phyloP scores from a whole-genome alignment of 257 asterid species.

The Perilla frutescens region DNA sequence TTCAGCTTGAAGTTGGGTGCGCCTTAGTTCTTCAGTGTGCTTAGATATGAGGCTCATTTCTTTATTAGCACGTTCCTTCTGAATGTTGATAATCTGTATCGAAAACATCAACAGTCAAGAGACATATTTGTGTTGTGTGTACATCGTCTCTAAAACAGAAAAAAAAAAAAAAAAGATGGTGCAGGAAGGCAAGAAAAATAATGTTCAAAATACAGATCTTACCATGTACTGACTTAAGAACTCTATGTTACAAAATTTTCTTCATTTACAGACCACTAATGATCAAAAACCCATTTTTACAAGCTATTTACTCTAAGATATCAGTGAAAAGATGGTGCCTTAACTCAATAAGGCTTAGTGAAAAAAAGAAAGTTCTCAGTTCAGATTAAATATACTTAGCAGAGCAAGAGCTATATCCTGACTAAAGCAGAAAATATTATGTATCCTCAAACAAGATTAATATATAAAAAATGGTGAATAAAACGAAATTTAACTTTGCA shows the following conservation, averaged over 20 bases:
- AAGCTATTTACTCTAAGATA: conserved; percentile 26
- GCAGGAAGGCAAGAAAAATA: conserved; percentile 22
- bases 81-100: conserved; percentile 64
- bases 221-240: neutral
- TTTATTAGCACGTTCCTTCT: conserved; percentile 66
- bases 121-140: conserved; percentile 12
- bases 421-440: conserved; percentile 16
- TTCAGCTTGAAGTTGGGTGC: conserved; percentile 72
- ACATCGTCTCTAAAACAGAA: conserved; percentile 22
- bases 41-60: conserved; percentile 62
- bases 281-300: conserved; percentile 4
- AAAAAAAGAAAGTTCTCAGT: neutral
- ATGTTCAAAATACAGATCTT: conserved; percentile 21
- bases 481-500: neutral
- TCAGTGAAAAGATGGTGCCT: neutral
- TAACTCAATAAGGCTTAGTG: conserved; percentile 14
- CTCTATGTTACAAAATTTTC: neutral
- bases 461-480: neutral
- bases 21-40: conserved; percentile 77
- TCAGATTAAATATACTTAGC: conserved; percentile 16
- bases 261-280: conserved; percentile 12
- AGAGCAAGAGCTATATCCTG: conserved; percentile 20
- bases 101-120: conserved; percentile 29
- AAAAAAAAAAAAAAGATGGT: conserved; percentile 25
- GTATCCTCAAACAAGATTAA: conserved; percentile 2